Evolutionary conservation across 257 asterid genomes (phyloP).

Genomic region (Jacaranda copaia): DNA sequence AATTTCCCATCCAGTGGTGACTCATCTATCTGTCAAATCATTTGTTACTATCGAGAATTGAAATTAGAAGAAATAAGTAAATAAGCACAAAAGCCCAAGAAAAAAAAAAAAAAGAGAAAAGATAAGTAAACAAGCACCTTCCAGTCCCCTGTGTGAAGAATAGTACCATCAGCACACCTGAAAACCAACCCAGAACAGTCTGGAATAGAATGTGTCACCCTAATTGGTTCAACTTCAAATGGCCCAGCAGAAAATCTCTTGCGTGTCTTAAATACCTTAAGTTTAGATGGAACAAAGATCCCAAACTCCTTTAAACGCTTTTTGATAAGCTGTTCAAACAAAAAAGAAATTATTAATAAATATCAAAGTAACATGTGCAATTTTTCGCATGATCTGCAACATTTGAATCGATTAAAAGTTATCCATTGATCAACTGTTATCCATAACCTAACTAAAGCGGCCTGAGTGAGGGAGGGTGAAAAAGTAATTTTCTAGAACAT

Average conservation of each 20-base stretch:
- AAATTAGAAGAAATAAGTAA: constrained; percentile 20
- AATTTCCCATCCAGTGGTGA: constrained; percentile 92
- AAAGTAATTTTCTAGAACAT: constrained; percentile 8
- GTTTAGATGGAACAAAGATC: constrained; percentile 91
- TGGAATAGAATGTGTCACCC: constrained; percentile 97
- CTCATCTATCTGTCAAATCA: constrained; percentile 84
- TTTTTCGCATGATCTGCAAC: constrained; percentile 25
- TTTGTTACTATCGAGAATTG: constrained; percentile 24
- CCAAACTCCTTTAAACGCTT: constrained; percentile 96
- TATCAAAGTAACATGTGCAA: constrained; percentile 4
- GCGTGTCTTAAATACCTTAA: constrained; percentile 79
- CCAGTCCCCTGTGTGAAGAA: constrained; percentile 99
- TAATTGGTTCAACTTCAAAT: constrained; percentile 90
- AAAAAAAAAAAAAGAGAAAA: constrained; percentile 4
- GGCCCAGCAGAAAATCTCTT: constrained; percentile 95
- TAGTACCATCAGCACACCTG: constrained; percentile 96
- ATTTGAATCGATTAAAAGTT: constrained; percentile 15
- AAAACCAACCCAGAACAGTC: constrained; percentile 99
- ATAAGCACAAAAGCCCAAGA: neutral
- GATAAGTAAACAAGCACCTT: constrained; percentile 62
- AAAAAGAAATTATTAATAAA: constrained; percentile 27
- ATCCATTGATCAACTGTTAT: constrained; percentile 12
- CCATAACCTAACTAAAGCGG: constrained; percentile 2
- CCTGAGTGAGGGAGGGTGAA: neutral
- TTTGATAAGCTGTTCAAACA: constrained; percentile 79